Evolutionary conservation across 1,284 basidiomycete genomes (phyloP).

Genomic region (Malassezia dermatis): DNA sequence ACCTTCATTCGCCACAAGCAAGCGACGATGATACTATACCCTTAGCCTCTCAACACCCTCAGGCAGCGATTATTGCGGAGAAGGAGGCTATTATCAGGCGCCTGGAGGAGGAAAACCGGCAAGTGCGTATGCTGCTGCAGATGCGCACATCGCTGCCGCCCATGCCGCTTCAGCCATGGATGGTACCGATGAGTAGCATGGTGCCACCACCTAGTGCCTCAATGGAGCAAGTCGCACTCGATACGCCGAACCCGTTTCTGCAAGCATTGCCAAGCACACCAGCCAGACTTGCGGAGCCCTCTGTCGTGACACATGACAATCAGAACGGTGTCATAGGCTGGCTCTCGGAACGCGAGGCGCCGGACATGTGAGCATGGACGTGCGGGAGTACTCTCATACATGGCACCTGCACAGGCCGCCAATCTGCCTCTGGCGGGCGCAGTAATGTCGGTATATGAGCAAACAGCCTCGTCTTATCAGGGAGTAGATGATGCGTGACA

Average conservation of each 20-base stretch:
- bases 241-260: not conserved
- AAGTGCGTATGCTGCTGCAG: constrained; percentile 18
- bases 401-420: not conserved
- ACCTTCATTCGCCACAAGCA: not conserved
- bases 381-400: not conserved
- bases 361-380: not conserved
- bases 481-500: constrained; percentile 36
- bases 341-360: not conserved
- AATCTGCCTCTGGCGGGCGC: not conserved
- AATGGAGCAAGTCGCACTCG: not conserved
- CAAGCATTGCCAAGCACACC: not conserved
- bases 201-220: not conserved
- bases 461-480: constrained; percentile 25
- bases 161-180: constrained; percentile 8
- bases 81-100: constrained; percentile 39
- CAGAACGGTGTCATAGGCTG: not conserved
- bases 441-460: not conserved
- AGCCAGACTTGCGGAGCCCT: not conserved
- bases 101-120: constrained; percentile 30
- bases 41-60: constrained; percentile 34
- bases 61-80: constrained; percentile 45
- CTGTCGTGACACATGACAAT: not conserved
- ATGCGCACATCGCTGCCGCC: not conserved
- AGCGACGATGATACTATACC: constrained; percentile 24
- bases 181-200: not conserved